Evolutionary conservation across 495 filamentous ascomycete genomes (phyloP), one percentile per base, ranked within the genome.

Genomic region (Tuber indicum): DNA sequence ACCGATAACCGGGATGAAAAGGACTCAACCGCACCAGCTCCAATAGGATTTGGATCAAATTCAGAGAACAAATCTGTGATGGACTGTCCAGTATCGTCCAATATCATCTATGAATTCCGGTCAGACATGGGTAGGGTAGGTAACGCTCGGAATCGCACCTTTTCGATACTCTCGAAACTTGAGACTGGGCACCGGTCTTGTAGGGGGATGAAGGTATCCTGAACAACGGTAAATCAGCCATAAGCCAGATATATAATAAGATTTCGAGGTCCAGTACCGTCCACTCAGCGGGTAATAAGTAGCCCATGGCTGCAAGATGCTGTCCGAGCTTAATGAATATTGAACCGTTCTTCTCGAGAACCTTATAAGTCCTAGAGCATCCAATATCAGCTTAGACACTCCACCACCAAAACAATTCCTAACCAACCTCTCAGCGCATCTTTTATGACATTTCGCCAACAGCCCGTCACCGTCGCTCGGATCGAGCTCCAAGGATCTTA

Each of bases 321-420:
- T 99, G 96, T 39, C 96, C 96, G 42, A 99, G 85, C 84, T 99
- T 99, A 82, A 99, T 98, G 81, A 98, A 99, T 81, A 99, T 94
- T 9, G 94, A 97, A 52, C 96, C 96, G 85, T 96, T 98, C 86
- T 91, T 92, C 87, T 99, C 95, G 43, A 99, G 86, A 0, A 96
- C 94, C 49, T 87, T 87, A 26, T 98, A 86, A 17, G 96, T 97
- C 74, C 96, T 90, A 72, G 1, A 32, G 17, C 71, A 39, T 21
- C 21, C 43, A 75, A 66, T 32, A 47, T 41, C 72, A 70, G 49
- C 41, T 81, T 45, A 81, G 32, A 43, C 46, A 62, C 1, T 46
- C 74, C 71, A 23, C 36, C 19, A 39, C 52, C 72, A 76, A 21
- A 58, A 46, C 36, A 70, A 71, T 41, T 71, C 73, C 46, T 21